Percentiles rank a stretch among this genome's conserved stretches.
Conservation (phyloP, 306 rosid species). For the Gleditsia sinensis region DNA sequence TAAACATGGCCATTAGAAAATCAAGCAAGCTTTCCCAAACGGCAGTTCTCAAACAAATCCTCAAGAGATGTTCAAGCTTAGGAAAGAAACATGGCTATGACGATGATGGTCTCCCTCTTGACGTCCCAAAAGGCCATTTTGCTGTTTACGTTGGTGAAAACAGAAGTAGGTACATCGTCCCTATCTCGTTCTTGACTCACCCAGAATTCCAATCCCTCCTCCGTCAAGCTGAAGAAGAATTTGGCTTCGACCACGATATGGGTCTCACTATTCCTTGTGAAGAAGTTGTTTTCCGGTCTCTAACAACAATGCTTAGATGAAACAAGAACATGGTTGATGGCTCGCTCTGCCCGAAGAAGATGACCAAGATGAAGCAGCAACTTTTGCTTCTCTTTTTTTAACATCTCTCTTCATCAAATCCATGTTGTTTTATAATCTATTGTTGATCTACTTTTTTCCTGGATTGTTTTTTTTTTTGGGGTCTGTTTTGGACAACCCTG, state of each 20-base stretch:
- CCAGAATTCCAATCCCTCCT: slow-evolving; percentile 85
- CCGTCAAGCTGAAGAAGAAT: slow-evolving; percentile 90
- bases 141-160: slow-evolving; percentile 88
- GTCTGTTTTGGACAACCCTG: slow-evolving; percentile 36
- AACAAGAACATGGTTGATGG: slow-evolving; percentile 30
- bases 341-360: slow-evolving; percentile 52
- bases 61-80: slow-evolving; percentile 68
- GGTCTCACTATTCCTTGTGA: slow-evolving; percentile 95
- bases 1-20: slow-evolving; percentile 71
- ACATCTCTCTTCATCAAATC: slow-evolving; percentile 54
- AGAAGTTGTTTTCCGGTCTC: slow-evolving; percentile 79
- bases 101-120: slow-evolving; percentile 66
- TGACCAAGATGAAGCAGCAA: slow-evolving; percentile 62
- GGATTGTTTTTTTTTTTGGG: not conserved
- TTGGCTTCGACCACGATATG: slow-evolving; percentile 91
- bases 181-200: slow-evolving; percentile 78
- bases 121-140: slow-evolving; percentile 93
- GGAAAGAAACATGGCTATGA: slow-evolving; percentile 52
- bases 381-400: slow-evolving; percentile 60
- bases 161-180: slow-evolving; percentile 79
- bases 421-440: slow-evolving; percentile 1
- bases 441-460: slow-evolving; percentile 25
- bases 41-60: slow-evolving; percentile 65
- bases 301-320: slow-evolving; percentile 77
- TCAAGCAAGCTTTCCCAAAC: slow-evolving; percentile 60